phyloP scores from a whole-genome alignment of 2,329 filamentous ascomycete species.

The Arthroderma sp. region DNA sequence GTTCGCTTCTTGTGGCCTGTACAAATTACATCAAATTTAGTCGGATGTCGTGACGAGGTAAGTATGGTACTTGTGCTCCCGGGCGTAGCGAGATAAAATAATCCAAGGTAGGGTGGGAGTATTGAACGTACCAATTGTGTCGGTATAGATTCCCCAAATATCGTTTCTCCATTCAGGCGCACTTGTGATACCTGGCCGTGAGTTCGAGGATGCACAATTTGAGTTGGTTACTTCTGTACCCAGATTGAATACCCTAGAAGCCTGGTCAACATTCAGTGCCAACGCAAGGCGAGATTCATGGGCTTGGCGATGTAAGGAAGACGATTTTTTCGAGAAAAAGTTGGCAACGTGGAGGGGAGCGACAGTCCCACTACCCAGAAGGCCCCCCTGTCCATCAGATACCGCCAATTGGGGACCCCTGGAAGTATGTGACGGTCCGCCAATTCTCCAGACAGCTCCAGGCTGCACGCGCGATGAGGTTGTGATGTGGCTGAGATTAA shows the following conservation, averaged over 20 bases:
- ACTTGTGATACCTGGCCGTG: too few species aligned
- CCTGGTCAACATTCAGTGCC: conserved; percentile 66
- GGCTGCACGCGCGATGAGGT: conserved; percentile 10
- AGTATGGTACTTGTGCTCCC: too few species aligned
- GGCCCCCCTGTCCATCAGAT: conserved; percentile 49
- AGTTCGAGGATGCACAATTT: too few species aligned
- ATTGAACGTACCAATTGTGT: too few species aligned
- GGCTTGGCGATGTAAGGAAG: conserved; percentile 50
- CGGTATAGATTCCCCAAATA: too few species aligned
- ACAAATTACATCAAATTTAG: not conserved
- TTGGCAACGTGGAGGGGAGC: conserved; percentile 50
- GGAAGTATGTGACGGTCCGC: conserved; percentile 44
- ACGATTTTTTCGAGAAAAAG: conserved; percentile 38
- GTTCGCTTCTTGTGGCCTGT: conserved; percentile 13
- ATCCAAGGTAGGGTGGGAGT: too few species aligned
- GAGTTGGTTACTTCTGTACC: not conserved
- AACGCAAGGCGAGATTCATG: conserved; percentile 64
- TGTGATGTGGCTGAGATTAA: not conserved
- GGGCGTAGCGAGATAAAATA: too few species aligned
- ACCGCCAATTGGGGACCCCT: conserved; percentile 27
- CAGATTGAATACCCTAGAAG: conserved; percentile 51
- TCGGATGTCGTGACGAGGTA: too few species aligned
- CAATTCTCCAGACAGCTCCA: conserved; percentile 64
- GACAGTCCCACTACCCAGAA: conserved; percentile 57
- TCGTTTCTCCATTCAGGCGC: too few species aligned